Conservation (phyloP, 257 asterid species). For the Handroanthus guayacan region DNA sequence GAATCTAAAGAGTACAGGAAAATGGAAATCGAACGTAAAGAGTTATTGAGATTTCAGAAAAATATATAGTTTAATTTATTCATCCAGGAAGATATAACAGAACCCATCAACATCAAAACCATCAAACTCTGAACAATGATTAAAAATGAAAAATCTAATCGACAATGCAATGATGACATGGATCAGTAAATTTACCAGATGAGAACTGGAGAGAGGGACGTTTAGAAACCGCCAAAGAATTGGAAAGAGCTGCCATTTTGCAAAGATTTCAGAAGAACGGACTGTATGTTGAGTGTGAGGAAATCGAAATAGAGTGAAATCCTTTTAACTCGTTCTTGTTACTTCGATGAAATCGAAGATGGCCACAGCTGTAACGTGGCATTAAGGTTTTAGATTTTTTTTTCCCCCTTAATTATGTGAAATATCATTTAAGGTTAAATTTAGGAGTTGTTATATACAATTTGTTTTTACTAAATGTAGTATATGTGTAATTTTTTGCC, state of each 20-base stretch:
- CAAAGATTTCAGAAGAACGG: not conserved
- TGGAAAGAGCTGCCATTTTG: conserved; percentile 60
- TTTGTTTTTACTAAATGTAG: too few species aligned
- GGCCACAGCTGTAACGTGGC: conserved; percentile 33
- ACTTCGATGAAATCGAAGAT: conserved; percentile 42
- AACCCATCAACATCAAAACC: not conserved
- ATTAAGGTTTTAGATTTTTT: not conserved
- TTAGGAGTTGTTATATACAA: not conserved
- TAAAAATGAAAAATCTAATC: not conserved
- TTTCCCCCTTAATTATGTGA: not conserved
- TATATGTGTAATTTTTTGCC: too few species aligned
- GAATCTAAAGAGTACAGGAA: not conserved
- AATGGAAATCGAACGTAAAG: not conserved
- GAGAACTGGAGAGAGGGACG: conserved; percentile 42
- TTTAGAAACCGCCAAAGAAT: conserved; percentile 45
- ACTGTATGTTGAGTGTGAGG: conserved; percentile 12
- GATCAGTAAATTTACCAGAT: conserved; percentile 43
- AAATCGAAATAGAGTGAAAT: conserved; percentile 16
- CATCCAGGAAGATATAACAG: not conserved
- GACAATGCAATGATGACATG: not conserved
- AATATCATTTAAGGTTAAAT: not conserved
- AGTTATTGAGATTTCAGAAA: not conserved
- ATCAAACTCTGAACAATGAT: not conserved
- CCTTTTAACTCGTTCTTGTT: conserved; percentile 8
- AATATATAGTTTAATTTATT: not conserved